These are phyloP conservation scores for Russula dissimulans DNA, from an alignment of 768 basidiomycete genomes.

Conservation along the genomic window DNA sequence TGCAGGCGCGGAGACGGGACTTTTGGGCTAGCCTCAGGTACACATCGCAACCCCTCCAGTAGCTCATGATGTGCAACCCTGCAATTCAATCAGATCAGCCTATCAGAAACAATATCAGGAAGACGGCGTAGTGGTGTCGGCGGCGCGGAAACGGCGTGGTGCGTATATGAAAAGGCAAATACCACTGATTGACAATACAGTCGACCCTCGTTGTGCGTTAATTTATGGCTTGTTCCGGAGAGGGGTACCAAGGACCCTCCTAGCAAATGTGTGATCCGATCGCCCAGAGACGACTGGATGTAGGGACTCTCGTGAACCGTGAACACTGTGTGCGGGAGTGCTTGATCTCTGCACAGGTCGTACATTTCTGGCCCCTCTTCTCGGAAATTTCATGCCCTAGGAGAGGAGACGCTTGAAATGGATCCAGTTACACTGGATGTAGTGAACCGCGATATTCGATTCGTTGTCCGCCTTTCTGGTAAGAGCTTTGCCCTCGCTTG, in stretches of 20 bases:
- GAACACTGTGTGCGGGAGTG: not conserved
- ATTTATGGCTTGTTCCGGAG: constrained; percentile 30
- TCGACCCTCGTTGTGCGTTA: constrained; percentile 41
- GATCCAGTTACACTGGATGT: not conserved
- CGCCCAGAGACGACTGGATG: not conserved
- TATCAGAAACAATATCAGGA: not conserved
- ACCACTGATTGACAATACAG: constrained; percentile 34
- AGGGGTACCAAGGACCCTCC: not conserved
- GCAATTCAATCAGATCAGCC: not conserved
- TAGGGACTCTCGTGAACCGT: not conserved
- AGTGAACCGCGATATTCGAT: not conserved
- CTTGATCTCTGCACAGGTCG: constrained; percentile 1
- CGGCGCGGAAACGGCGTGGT: constrained; percentile 31
- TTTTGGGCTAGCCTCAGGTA: not conserved
- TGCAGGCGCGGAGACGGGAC: not conserved
- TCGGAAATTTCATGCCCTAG: not conserved
- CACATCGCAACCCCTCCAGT: not conserved
- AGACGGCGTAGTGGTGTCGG: constrained; percentile 30
- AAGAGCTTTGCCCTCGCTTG: not conserved
- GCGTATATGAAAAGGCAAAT: constrained; percentile 39
- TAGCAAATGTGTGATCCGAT: not conserved
- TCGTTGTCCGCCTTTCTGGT: not conserved
- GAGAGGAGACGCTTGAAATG: not conserved
- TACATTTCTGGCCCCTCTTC: not conserved
- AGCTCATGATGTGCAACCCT: constrained; percentile 3